These are phyloP conservation scores for Lactarius evosmus DNA, from an alignment of 768 basidiomycete genomes.

Conservation along the genomic window DNA sequence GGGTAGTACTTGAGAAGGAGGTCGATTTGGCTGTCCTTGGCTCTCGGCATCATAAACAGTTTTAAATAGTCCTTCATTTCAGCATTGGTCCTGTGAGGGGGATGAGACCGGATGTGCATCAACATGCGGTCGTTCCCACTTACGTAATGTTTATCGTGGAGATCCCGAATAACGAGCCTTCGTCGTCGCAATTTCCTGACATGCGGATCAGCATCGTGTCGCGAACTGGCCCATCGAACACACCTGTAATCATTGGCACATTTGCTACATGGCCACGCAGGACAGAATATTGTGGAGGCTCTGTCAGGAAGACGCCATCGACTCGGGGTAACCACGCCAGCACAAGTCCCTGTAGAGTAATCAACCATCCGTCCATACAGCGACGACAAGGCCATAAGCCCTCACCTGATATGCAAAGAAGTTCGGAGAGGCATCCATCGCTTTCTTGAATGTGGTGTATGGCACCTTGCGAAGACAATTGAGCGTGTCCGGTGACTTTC, in stretches of 20 bases:
- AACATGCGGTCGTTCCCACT: constrained; percentile 4
- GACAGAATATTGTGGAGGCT: constrained; percentile 28
- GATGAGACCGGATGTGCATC: neutral
- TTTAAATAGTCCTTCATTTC: constrained; percentile 15
- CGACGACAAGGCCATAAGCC: too few species aligned
- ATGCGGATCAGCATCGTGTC: constrained; percentile 3
- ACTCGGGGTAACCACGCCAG: constrained; percentile 32
- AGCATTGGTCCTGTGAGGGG: neutral
- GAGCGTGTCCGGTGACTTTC: constrained; percentile 37
- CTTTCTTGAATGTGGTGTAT: constrained; percentile 33
- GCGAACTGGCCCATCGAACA: neutral
- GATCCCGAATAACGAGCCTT: constrained; percentile 47
- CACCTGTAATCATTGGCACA: constrained; percentile 30
- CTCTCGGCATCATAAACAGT: constrained; percentile 31
- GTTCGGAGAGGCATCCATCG: constrained; percentile 36
- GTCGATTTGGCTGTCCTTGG: constrained; percentile 24
- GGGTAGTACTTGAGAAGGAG: constrained; percentile 30
- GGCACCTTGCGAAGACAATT: constrained; percentile 43
- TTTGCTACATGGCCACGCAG: constrained; percentile 27
- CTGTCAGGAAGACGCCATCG: constrained; percentile 31
- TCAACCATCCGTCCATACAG: neutral
- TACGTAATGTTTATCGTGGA: constrained; percentile 34
- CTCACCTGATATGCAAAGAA: constrained; percentile 37
- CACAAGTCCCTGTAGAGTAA: constrained; percentile 27
- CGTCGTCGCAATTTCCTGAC: constrained; percentile 53